A percentile compares a stretch with the other conserved stretches of the same genome.
Evolutionary conservation across 2,329 filamentous ascomycete genomes (phyloP).

Genomic region (Diaporthe sp.): DNA sequence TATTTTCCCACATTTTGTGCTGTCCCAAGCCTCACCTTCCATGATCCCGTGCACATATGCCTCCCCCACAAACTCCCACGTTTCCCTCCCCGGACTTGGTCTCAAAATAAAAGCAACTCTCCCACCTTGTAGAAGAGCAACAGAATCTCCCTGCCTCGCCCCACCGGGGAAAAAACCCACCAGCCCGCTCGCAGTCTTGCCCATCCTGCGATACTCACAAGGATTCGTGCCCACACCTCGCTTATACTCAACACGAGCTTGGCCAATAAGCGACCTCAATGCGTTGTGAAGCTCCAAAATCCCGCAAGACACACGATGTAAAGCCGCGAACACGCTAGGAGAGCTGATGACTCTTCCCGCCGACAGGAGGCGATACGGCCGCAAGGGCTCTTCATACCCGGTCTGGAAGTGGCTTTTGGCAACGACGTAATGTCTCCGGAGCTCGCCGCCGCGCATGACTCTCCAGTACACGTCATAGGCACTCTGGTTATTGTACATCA

Average conservation of each 20-base stretch:
- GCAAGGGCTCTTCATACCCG: neutral
- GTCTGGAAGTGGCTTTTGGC: neutral
- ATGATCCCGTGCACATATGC: neutral
- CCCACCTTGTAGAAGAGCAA: neutral
- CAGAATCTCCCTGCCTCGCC: neutral
- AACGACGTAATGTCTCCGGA: neutral
- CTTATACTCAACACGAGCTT: neutral
- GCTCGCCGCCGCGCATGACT: neutral
- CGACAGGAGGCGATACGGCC: neutral
- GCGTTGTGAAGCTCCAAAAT: neutral
- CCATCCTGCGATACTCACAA: neutral
- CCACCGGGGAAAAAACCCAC: neutral
- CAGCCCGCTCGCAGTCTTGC: neutral
- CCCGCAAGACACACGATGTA: neutral
- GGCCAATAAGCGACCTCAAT: neutral
- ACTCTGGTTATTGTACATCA: neutral
- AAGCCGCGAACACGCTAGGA: neutral
- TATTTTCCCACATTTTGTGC: neutral
- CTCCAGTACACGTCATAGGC: neutral
- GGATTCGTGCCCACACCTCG: neutral
- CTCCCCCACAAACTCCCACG: neutral
- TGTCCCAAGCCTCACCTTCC: neutral
- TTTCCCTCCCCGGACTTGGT: neutral
- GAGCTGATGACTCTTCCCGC: neutral
- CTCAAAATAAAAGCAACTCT: neutral